These are phyloP conservation scores for Aspergillus ochraceoroseus DNA, from an alignment of 2,329 filamentous ascomycete species.

Conservation along the genomic window DNA sequence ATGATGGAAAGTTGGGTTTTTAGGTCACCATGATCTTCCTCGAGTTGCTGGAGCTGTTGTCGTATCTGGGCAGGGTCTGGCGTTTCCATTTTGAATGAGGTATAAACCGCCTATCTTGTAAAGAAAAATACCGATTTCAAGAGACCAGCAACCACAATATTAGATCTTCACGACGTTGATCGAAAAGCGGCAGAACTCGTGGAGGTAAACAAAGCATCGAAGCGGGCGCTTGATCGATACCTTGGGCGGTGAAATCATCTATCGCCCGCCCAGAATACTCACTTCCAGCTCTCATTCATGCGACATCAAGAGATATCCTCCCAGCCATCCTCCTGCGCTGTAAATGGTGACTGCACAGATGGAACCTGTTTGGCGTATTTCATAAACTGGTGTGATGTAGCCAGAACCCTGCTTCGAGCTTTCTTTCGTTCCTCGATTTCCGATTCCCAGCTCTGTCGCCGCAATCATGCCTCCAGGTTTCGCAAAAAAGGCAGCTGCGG, in stretches of 20 bases:
- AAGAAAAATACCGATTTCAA: no score
- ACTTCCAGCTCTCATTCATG: no score
- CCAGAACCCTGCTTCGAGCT: neutral
- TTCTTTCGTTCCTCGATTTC: neutral
- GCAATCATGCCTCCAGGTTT: slow-evolving; percentile 29
- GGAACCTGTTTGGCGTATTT: neutral
- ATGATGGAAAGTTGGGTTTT: slow-evolving; percentile 60
- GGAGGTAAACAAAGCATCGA: slow-evolving; percentile 21
- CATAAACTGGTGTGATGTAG: slow-evolving; percentile 6
- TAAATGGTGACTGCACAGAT: no score
- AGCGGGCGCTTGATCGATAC: slow-evolving; percentile 9
- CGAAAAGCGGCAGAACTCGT: no score
- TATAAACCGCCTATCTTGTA: no score
- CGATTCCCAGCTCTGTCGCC: neutral
- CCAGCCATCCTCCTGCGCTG: no score
- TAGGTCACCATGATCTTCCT: slow-evolving; percentile 46
- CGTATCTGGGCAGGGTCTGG: slow-evolving; percentile 25
- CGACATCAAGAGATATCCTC: no score
- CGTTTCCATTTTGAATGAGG: no score
- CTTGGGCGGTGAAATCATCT: slow-evolving; percentile 14
- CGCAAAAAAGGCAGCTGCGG: slow-evolving; percentile 39
- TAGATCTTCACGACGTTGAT: no score
- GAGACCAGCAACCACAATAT: no score
- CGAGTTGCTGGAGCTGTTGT: slow-evolving; percentile 46
- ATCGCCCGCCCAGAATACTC: neutral